These are phyloP conservation scores for Murraya paniculata DNA, from an alignment of 345 rosid species.

Conservation along the genomic window DNA sequence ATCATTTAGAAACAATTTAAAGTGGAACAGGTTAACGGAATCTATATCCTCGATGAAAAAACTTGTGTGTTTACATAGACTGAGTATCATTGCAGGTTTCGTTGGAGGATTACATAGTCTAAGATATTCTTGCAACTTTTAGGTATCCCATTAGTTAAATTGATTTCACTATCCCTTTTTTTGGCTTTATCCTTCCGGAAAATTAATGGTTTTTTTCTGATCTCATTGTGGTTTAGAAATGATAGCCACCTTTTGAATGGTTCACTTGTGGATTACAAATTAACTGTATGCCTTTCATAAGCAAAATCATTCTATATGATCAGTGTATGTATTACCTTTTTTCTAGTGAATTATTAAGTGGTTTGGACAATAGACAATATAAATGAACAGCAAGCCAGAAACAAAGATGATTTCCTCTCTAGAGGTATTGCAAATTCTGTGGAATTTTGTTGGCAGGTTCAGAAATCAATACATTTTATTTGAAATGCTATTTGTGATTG, in stretches of 20 bases:
- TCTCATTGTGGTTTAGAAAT: background rate
- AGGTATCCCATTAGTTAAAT: background rate
- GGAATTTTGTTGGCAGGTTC: background rate
- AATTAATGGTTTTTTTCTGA: background rate
- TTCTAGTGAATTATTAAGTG: background rate
- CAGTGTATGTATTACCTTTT: background rate
- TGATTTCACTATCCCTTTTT: no score
- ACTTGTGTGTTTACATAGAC: background rate
- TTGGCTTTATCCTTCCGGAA: no score
- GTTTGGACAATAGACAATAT: background rate
- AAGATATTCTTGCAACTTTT: background rate
- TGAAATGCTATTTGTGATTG: background rate
- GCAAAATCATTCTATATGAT: background rate
- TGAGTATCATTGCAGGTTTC: background rate
- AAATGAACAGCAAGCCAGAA: background rate
- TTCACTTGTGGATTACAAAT: background rate
- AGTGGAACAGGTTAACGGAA: background rate
- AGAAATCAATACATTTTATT: background rate
- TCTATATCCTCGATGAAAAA: background rate
- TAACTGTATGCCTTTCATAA: background rate
- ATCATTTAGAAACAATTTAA: background rate
- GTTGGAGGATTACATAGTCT: background rate
- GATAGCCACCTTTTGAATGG: background rate
- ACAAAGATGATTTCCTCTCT: background rate
- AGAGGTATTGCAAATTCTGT: background rate